Evolutionary conservation across 805 yeast genomes (phyloP).

Genomic region (Scheffersomyces coipomensis): DNA sequence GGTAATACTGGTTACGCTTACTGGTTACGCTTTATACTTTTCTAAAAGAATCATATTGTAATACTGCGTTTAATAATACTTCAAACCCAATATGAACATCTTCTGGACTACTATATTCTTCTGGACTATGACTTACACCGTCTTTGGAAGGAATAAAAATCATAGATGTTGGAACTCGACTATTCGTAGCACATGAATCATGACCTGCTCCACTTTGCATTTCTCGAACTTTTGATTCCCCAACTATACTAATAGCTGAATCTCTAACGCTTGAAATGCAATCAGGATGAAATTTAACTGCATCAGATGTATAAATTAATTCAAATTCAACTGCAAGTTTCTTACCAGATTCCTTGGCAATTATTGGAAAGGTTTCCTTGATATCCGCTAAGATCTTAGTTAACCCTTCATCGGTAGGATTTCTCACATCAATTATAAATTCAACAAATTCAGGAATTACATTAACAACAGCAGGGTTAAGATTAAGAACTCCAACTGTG

Average conservation of each 20-base stretch:
- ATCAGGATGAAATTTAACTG: conserved; percentile 53
- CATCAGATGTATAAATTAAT: conserved; percentile 49
- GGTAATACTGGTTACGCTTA: too few relatives aligned
- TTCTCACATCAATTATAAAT: conserved; percentile 63
- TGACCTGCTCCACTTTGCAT: conserved; percentile 75
- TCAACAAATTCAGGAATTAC: conserved; percentile 63
- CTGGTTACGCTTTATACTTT: neutral
- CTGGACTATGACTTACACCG: conserved; percentile 67
- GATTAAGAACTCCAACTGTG: conserved; percentile 56
- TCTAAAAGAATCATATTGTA: conserved; percentile 27
- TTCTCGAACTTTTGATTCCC: conserved; percentile 39
- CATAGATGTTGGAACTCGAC: conserved; percentile 67
- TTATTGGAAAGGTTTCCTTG: conserved; percentile 31
- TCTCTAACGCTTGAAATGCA: conserved; percentile 52
- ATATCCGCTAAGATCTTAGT: conserved; percentile 35
- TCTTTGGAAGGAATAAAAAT: conserved; percentile 67
- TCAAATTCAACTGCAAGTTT: conserved; percentile 40
- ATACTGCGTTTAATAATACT: conserved; percentile 49
- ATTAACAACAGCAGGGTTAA: conserved; percentile 62
- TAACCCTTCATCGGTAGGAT: conserved; percentile 45
- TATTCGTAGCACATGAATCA: conserved; percentile 61
- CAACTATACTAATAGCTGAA: conserved; percentile 51
- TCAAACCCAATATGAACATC: conserved; percentile 60
- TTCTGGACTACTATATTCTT: conserved; percentile 64
- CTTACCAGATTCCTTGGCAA: conserved; percentile 30